Evolutionary conservation across 495 filamentous ascomycete genomes (phyloP).

Genomic region (Xylaria curta): DNA sequence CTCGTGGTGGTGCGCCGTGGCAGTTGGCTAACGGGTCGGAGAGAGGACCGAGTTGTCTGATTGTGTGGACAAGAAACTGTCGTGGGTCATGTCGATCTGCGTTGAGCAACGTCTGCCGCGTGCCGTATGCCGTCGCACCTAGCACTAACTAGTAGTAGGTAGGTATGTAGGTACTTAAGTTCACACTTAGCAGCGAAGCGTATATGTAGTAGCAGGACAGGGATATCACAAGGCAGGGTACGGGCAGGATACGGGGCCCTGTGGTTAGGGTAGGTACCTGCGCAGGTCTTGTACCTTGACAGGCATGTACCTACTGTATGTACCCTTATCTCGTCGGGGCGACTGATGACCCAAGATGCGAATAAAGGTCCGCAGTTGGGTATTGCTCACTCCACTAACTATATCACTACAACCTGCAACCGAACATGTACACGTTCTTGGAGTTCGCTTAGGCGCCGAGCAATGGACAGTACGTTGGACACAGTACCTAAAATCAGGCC

Average conservation of each 20-base stretch:
- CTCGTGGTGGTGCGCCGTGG: not conserved
- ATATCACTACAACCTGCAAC: not conserved
- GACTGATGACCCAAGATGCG: slow-evolving; percentile 16
- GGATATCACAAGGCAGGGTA: slow-evolving; percentile 3
- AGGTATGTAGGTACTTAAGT: too few relatives aligned
- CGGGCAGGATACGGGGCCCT: not conserved
- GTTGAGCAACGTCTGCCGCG: slow-evolving; percentile 26
- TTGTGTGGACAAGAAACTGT: slow-evolving; percentile 23
- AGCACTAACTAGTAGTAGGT: too few relatives aligned
- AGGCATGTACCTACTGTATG: not conserved
- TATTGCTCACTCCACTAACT: slow-evolving; percentile 7
- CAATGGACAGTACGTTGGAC: not conserved
- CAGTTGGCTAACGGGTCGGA: slow-evolving; percentile 11
- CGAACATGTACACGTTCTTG: not conserved
- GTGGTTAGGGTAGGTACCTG: not conserved
- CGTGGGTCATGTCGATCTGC: slow-evolving; percentile 30
- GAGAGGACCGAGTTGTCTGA: slow-evolving; percentile 16
- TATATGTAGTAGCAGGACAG: not conserved
- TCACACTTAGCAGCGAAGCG: not conserved
- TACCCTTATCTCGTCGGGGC: not conserved
- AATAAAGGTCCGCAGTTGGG: slow-evolving; percentile 22
- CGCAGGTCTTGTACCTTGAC: not conserved
- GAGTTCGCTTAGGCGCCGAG: not conserved
- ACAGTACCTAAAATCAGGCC: not conserved
- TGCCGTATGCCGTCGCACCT: slow-evolving; percentile 22